Evolutionary conservation across 2,329 filamentous ascomycete species (phyloP).

Genomic region (Aspergillus pseudoterreus): DNA sequence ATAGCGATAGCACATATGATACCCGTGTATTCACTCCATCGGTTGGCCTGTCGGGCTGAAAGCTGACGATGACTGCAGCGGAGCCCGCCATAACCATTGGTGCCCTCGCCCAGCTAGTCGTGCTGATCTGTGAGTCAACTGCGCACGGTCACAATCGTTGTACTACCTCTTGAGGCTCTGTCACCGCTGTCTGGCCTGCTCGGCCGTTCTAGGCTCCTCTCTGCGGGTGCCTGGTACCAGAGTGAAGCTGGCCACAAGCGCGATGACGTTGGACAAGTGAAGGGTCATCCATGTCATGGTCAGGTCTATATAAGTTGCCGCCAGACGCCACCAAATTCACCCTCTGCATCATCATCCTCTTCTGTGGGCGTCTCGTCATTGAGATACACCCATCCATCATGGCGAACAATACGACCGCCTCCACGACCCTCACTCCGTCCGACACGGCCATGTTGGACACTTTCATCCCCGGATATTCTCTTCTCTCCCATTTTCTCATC

Average conservation of each 20-base stretch:
- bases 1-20: no score
- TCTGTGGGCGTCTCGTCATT: not conserved
- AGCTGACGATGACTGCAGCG: not conserved
- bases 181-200: not conserved
- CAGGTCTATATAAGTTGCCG: no score
- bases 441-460: slow-evolving; percentile 50
- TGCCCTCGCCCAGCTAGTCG: no score
- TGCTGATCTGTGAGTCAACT: no score
- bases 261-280: no score
- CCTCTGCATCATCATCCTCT: not conserved
- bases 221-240: not conserved
- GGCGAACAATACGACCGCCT: slow-evolving; percentile 14
- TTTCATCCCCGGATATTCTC: slow-evolving; percentile 63
- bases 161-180: not conserved
- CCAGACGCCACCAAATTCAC: not conserved
- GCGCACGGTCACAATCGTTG: not conserved
- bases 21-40: no score
- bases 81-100: no score
- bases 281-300: no score
- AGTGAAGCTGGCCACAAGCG: no score
- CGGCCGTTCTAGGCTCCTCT: not conserved
- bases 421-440: slow-evolving; percentile 12
- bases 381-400: slow-evolving; percentile 8
- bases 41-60: not conserved
- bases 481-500: slow-evolving; percentile 52